These are phyloP conservation scores for Mayamaea pseudoterrestris DNA, from an alignment of 108 stramenopile species.

Conservation along the genomic window DNA sequence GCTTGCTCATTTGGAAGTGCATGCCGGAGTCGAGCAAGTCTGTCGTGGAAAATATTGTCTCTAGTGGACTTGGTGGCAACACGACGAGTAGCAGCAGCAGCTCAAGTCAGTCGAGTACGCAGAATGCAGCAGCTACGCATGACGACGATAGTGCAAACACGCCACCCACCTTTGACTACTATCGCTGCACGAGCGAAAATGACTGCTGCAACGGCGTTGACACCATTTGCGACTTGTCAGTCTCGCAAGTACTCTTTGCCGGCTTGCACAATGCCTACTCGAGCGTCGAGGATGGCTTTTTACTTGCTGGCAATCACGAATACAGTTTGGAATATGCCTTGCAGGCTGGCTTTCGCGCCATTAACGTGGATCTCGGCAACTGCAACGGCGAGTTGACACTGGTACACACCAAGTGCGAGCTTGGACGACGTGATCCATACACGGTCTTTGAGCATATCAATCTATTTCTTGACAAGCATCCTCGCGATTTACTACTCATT, in stretches of 20 bases:
- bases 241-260: slow-evolving; percentile 44
- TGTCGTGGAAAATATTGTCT: neutral
- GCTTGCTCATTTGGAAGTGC: neutral
- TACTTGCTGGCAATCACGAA: slow-evolving; percentile 40
- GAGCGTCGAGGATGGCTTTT: slow-evolving; percentile 24
- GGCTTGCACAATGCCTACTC: slow-evolving; percentile 59
- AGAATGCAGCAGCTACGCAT: neutral
- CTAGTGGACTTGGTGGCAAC: no score
- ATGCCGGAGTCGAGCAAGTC: neutral
- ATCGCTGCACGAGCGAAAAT: neutral
- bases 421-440: slow-evolving; percentile 33
- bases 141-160: neutral
- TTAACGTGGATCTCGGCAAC: slow-evolving; percentile 53
- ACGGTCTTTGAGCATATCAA: slow-evolving; percentile 35
- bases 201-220: slow-evolving; percentile 57
- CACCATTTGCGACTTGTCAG: slow-evolving; percentile 37
- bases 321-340: slow-evolving; percentile 42
- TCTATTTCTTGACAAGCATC: slow-evolving; percentile 35
- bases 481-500: slow-evolving; percentile 43
- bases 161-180: slow-evolving; percentile 3
- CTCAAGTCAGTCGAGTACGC: neutral
- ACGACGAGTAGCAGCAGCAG: no score
- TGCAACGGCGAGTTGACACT: slow-evolving; percentile 41
- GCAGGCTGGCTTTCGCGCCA: slow-evolving; percentile 50
- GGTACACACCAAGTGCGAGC: slow-evolving; percentile 39